Evolutionary conservation across 129 eudicot genomes (phyloP), one percentile per base, ranked within the genome.

Genomic region (Flaveria ramosissima): DNA sequence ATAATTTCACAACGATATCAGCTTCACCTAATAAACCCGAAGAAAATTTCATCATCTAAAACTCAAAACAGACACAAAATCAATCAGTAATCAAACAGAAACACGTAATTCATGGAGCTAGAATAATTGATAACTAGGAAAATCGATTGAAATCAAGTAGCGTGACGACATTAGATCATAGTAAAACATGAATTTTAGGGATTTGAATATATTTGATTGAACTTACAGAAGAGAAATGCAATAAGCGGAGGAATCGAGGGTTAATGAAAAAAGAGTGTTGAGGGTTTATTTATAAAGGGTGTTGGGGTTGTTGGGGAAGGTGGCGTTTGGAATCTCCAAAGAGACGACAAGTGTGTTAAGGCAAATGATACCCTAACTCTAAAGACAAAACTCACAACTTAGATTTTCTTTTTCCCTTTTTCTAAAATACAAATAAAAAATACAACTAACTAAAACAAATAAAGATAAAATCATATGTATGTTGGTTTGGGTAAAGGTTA

Each of bases 231-330:
- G 20, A 7, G 46, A 30, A 63, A 63, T 30, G 45, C 20, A 63
- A 30, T 30, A 1, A 63, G 69, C 69, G 69, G 69, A 63, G 69
- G 4, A 15, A 15, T 14, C 69, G 41, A 63, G 69, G 43, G 45
- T 2, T 16, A 15, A 32, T 7, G 67, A 61, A 7, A 2, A 32
- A 12, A 3, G 68, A 17, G 9, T n/a, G 6, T n/a, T 19, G 69
- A 7, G 12, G 5, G 69, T 6, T 63, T 30, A 32, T 63, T 15
- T 63, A 63, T 63, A 63, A 1, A 36, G 16, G 19, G 1, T 2
- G n/a, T 2, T 30, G 19, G 39, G 45, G 68, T 61, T 1, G 21
- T 30, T 63, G 69, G 69, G 69, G 68, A 61, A 61, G 68, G 68
- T 61, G 68, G 68, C 42, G 68, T 61, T 26, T 26, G 68, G 68